Percentiles rank a stretch among this genome's conserved stretches.
phyloP scores from a whole-genome alignment of 495 filamentous ascomycete genomes.

The Trichoderma parareesei region DNA sequence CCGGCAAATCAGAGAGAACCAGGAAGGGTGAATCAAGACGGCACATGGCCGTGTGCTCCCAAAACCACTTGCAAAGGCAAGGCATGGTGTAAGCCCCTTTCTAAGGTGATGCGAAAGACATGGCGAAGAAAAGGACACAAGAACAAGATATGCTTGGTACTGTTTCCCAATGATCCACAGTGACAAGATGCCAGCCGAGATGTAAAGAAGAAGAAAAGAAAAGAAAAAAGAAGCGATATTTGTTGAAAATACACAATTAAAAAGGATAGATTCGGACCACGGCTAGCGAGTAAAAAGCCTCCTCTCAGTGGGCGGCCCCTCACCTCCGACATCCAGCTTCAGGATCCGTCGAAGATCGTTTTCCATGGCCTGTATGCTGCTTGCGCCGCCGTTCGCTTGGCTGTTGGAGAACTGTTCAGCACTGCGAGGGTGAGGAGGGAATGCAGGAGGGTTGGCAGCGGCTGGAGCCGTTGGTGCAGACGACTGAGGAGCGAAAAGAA shows the following conservation, averaged over 20 bases:
- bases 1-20: neutral
- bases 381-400: constrained; percentile 6
- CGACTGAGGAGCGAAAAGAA: constrained; percentile 17
- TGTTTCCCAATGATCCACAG: neutral
- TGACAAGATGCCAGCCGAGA: neutral
- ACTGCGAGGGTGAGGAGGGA: neutral
- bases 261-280: constrained; percentile 7
- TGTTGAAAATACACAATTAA: neutral
- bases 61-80: neutral
- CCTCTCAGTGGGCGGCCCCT: constrained; percentile 12
- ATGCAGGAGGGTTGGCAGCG: neutral
- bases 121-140: neutral
- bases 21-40: neutral
- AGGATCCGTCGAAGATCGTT: constrained; percentile 42
- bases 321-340: constrained; percentile 30
- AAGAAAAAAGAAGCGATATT: constrained; percentile 15
- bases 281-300: constrained; percentile 15
- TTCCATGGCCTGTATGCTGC: constrained; percentile 29
- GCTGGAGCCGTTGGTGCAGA: neutral
- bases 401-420: constrained; percentile 1
- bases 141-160: neutral
- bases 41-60: neutral
- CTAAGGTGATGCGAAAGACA: constrained; percentile 7
- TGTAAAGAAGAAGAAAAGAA: constrained; percentile 11
- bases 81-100: neutral